Base-by-base conservation (phyloP, 2,329 filamentous ascomycete genomes). In the Colletotrichum phormii region DNA sequence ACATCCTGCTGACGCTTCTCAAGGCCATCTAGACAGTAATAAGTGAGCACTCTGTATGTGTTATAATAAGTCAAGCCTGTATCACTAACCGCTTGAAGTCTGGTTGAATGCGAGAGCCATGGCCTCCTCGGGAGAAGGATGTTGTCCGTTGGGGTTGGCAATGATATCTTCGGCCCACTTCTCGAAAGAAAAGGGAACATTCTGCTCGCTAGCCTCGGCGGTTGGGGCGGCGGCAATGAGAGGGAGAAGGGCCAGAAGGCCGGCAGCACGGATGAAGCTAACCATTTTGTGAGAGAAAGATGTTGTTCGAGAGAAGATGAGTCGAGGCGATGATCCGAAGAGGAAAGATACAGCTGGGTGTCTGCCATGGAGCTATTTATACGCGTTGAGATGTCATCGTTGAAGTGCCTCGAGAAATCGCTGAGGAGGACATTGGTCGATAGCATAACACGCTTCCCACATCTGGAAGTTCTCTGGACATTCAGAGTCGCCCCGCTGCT, bases 151-250 rank as follows among this genome's bases (percentile, higher is more conserved):
- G 53, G 70, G 65, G 59, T 64, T 69, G 37, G 58, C 53, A 18
- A 72, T 72, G 37, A 72, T 69, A 26, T 64, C 65, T 26, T 69
- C 70, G 8, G 66, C 70, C 70, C 70, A 72, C 26, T 51, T 68
- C 65, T 64, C 70, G n/a, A 72, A 72, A 33, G 70, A 72, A 26
- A 72, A 72, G 59, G 59, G 54, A 5, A 60, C 42, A 5, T 9
- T 18, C 22, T 42, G 54, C 31, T 24, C 67, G 26, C n/a, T 64
- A 1, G 55, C 31, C 18, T 59, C 62, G 18, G 42, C 22, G 42
- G 67, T 37, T 13, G 62, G 54, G 8, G 62, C 62, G 1, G 67
- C 67, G 11, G 42, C 31, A 13, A 60, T 37, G 46, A 66, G 18
- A 12, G 33, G 42, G 15, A 33, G 5, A 9, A 66, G 37, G 54